Evolutionary conservation across 2,329 filamentous ascomycete species (phyloP).

Genomic region (Clonostachys solani): DNA sequence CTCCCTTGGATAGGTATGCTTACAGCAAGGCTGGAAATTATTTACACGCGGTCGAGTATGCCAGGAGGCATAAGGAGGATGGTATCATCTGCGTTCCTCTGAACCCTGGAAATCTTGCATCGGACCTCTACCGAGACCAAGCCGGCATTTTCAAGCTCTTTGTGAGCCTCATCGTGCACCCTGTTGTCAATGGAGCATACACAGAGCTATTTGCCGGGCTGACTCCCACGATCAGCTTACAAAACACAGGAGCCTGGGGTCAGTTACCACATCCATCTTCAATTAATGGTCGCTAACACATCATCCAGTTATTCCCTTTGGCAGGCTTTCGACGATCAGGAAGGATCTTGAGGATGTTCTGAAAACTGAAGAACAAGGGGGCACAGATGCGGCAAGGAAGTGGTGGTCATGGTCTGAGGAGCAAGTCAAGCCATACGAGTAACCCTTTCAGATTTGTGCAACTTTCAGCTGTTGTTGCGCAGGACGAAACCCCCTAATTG

Average conservation of each 20-base stretch:
- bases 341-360: background rate
- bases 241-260: conserved; percentile 26
- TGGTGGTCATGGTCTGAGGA: background rate
- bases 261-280: background rate
- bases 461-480: no score
- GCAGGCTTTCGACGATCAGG: background rate
- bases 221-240: conserved; percentile 32
- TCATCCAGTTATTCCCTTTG: background rate
- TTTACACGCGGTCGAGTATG: conserved; percentile 14
- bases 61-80: conserved; percentile 20
- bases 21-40: conserved; percentile 17
- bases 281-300: background rate
- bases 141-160: conserved; percentile 6
- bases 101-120: conserved; percentile 26
- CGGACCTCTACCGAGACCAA: conserved; percentile 18
- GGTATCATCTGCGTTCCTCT: conserved; percentile 15
- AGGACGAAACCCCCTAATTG: no score
- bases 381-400: background rate
- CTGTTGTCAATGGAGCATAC: conserved; percentile 35
- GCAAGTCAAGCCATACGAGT: background rate
- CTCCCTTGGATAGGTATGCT: conserved; percentile 10
- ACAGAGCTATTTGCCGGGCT: conserved; percentile 42
- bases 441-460: background rate
- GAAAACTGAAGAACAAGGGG: background rate
- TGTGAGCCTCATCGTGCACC: conserved; percentile 10